Percentiles rank a stretch among this genome's conserved stretches.
These are phyloP conservation scores for Hypoxylon sp. DNA, from an alignment of 2,329 filamentous ascomycete species.

Conservation along the genomic window DNA sequence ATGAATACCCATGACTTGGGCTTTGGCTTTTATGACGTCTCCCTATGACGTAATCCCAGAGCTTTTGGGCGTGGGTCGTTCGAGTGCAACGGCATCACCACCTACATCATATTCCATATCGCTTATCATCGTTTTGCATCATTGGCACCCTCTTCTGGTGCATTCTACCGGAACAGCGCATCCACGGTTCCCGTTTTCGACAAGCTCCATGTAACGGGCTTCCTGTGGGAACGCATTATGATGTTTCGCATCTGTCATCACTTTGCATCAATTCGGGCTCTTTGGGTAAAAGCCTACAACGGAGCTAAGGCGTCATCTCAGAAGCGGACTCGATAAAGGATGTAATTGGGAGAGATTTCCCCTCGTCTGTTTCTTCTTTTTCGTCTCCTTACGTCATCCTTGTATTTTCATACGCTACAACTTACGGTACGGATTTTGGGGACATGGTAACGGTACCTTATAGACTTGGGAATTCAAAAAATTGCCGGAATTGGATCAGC, in stretches of 20 bases:
- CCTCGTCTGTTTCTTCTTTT: conserved; percentile 17
- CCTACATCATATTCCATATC: conserved; percentile 49
- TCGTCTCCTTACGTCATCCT: conserved; percentile 36
- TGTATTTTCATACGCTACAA: conserved; percentile 10
- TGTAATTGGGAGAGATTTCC: conserved; percentile 14
- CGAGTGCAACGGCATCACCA: conserved; percentile 46
- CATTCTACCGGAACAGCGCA: conserved; percentile 41
- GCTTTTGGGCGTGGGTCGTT: conserved; percentile 28
- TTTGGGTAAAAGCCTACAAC: conserved; percentile 14
- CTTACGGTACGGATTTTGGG: conserved; percentile 24
- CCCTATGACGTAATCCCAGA: conserved; percentile 42
- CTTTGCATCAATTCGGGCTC: conserved; percentile 32
- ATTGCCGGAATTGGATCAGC: conserved; percentile 42
- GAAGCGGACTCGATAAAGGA: conserved; percentile 12
- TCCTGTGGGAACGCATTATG: conserved; percentile 37
- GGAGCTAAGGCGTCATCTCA: conserved; percentile 35
- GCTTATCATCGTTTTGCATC: conserved; percentile 44
- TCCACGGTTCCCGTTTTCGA: conserved; percentile 38
- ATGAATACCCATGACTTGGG: conserved; percentile 21
- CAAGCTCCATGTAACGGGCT: conserved; percentile 35
- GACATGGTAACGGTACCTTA: conserved; percentile 27
- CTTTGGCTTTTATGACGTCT: conserved; percentile 41
- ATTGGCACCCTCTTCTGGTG: conserved; percentile 37
- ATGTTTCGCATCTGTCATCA: conserved; percentile 47
- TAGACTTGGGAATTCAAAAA: conserved; percentile 41